Evolutionary conservation across 176 grass and related monocot species (phyloP).

Genomic region (Tillandsia fasciculata): DNA sequence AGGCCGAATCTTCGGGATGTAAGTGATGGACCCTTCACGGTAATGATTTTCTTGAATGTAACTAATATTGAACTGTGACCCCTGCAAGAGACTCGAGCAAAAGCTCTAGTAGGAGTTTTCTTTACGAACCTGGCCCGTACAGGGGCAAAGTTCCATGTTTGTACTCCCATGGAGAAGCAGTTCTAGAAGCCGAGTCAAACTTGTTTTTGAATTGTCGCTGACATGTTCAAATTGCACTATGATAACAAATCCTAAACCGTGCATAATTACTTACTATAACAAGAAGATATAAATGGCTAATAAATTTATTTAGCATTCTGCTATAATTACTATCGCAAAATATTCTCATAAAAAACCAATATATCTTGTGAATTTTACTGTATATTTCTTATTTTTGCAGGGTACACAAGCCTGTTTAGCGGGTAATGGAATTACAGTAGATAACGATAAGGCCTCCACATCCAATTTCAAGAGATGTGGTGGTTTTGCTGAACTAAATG

Average conservation of each 20-base stretch:
- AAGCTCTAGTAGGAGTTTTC: too few species aligned
- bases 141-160: too few species aligned
- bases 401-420: constrained; percentile 15
- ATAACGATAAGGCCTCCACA: constrained; percentile 16
- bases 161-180: too few species aligned
- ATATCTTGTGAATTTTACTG: constrained; percentile 15
- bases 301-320: background rate
- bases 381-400: constrained; percentile 30
- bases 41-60: constrained; percentile 1
- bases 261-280: too few species aligned
- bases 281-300: too few species aligned
- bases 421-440: constrained; percentile 14
- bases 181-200: too few species aligned
- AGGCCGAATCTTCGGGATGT: constrained; percentile 19
- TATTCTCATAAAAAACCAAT: constrained; percentile 8
- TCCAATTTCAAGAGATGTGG: constrained; percentile 17
- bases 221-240: too few species aligned
- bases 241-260: too few species aligned
- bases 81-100: too few species aligned
- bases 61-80: too few species aligned
- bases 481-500: constrained; percentile 36
- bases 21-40: background rate
- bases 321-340: constrained; percentile 4
- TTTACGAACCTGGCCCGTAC: too few species aligned
- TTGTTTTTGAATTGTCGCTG: too few species aligned